These are phyloP conservation scores for Aureobasidium subglaciale DNA, from an alignment of 2,329 filamentous ascomycete species.

Conservation along the genomic window DNA sequence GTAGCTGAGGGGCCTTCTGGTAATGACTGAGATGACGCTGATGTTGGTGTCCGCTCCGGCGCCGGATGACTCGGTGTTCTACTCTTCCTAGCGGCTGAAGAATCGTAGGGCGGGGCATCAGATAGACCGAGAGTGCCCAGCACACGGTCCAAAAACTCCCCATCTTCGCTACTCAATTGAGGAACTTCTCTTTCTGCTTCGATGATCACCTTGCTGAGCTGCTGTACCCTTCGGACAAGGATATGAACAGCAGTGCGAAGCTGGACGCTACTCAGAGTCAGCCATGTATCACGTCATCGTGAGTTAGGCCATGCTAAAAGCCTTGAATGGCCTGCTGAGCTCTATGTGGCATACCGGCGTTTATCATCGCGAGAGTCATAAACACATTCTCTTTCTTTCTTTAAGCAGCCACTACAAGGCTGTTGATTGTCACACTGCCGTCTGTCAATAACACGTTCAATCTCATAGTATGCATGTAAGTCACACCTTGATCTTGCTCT, in stretches of 20 bases:
- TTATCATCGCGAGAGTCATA: conserved; percentile 26
- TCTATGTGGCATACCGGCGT: conserved; percentile 20
- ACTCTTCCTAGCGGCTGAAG: not conserved
- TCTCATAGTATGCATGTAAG: not conserved
- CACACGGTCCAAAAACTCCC: conserved; percentile 33
- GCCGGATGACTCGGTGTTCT: no score
- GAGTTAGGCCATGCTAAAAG: not conserved
- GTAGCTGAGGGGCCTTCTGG: not conserved
- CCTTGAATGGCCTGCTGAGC: no score
- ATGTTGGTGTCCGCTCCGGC: not conserved
- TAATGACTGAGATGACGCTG: not conserved
- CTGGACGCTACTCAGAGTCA: not conserved
- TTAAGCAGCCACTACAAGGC: conserved; percentile 21
- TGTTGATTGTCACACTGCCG: conserved; percentile 17
- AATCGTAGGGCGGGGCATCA: not conserved
- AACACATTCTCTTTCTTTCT: conserved; percentile 22
- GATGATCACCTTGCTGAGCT: conserved; percentile 4
- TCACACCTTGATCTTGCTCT: conserved; percentile 19
- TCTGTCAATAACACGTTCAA: not conserved
- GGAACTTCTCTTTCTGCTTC: conserved; percentile 13
- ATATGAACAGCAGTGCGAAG: conserved; percentile 8
- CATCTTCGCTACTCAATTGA: conserved; percentile 22
- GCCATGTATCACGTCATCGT: not conserved
- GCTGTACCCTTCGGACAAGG: not conserved
- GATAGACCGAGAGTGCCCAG: conserved; percentile 16